Base-by-base conservation (phyloP, 805 yeast species). In the Cyberlindnera americana region DNA sequence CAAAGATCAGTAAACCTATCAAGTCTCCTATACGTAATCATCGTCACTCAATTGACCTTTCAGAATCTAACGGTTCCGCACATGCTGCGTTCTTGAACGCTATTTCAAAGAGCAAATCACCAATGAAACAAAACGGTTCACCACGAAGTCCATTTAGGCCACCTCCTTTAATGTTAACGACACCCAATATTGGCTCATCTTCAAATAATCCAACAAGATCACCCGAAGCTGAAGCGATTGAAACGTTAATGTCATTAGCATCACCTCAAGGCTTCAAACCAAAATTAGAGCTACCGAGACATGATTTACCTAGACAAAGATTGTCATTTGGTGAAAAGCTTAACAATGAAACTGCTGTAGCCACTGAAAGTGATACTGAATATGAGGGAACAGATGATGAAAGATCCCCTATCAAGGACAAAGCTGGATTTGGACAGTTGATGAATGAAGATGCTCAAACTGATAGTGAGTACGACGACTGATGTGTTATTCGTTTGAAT, bases 181-280 rank as follows among this genome's bases (percentile, higher is more conserved):
- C 31, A 3, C 21, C 33, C 24, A 29, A 19, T 6, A 31, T 31
- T 22, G 18, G 28, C 31, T 19, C 21, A 15, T 18, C 32, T 15
- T 29, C 38, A 22, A 34, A 37, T 27, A 29, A 33, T 16, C 10
- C 39, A 3, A 39, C 42, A 5, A 35, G 47, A 13, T 28, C 46
- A 6, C 58, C 64, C 4, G 69, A 66, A 43, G 69, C 60, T 4
- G 70, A 65, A 38, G 72, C 70, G 2, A 59, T 67, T 3, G 68
- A 65, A 32, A 66, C 69, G 4, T 46, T 67, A 15, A 67, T 67
- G 70, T 64, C 70, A 1, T 48, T 67, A 17, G 57, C 71, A 3
- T 45, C 49, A 3, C 52, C 52, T 13, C 43, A 44, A 18, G 32
- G 45, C 2, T 29, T 40, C 33, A 44, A 42, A 29, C 37, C 35